phyloP scores from a whole-genome alignment of 2,329 filamentous ascomycete species.

The Stagonosporopsis cucurbitacearum region DNA sequence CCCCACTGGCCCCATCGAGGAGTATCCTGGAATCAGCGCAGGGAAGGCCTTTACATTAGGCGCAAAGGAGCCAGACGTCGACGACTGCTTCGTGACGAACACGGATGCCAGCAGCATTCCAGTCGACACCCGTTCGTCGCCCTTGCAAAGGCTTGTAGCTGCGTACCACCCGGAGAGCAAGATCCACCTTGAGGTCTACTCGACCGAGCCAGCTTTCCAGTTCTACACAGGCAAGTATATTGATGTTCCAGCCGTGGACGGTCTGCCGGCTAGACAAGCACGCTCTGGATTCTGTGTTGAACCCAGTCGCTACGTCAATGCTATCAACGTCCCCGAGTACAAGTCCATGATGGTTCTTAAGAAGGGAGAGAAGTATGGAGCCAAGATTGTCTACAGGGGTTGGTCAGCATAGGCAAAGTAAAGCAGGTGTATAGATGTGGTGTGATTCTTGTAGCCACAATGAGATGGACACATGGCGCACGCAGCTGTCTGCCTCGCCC shows the following conservation, averaged over 20 bases:
- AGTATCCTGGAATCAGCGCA: conserved; percentile 70
- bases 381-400: conserved; percentile 79
- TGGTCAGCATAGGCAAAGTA: conserved; percentile 66
- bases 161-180: conserved; percentile 76
- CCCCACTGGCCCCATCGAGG: conserved; percentile 70
- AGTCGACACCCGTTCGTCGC: conserved; percentile 59
- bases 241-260: conserved; percentile 70
- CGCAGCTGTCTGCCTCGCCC: neutral
- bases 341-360: conserved; percentile 78
- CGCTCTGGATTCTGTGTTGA: conserved; percentile 90
- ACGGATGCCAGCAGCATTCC: conserved; percentile 61
- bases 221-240: conserved; percentile 93
- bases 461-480: neutral
- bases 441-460: neutral
- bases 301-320: conserved; percentile 89
- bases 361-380: conserved; percentile 84
- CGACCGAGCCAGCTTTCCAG: conserved; percentile 95
- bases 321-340: conserved; percentile 82
- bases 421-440: neutral
- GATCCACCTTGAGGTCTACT: conserved; percentile 83
- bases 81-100: conserved; percentile 88
- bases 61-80: conserved; percentile 74
- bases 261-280: conserved; percentile 66
- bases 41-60: conserved; percentile 75
- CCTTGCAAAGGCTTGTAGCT: conserved; percentile 71